phyloP scores from a whole-genome alignment of 129 eudicot species.

The Dittrichia graveolens region DNA sequence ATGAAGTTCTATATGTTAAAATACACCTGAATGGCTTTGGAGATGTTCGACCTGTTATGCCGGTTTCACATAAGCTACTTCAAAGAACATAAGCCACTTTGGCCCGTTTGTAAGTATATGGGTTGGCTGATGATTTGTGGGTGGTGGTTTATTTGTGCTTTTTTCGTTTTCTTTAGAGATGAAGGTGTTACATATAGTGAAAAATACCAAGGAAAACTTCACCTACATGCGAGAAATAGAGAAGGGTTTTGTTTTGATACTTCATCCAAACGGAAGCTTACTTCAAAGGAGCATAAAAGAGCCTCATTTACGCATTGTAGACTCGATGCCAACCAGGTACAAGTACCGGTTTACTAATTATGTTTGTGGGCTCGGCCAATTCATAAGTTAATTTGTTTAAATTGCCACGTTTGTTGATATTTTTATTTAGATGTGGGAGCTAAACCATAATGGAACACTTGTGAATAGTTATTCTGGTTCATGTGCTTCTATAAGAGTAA shows the following conservation, averaged over 20 bases:
- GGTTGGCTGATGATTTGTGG: background rate
- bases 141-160: background rate
- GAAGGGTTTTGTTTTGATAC: constrained; percentile 65
- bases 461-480: constrained; percentile 79
- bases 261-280: constrained; percentile 56
- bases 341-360: background rate
- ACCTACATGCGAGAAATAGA: constrained; percentile 45
- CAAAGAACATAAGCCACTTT: no score
- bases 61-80: no score
- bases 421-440: constrained; percentile 77
- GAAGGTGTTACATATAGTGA: constrained; percentile 39
- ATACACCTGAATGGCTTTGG: no score
- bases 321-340: constrained; percentile 75
- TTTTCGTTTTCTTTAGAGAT: constrained; percentile 44
- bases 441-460: constrained; percentile 68
- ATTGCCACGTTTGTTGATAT: background rate
- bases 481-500: constrained; percentile 60
- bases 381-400: background rate
- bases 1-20: no score
- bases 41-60: no score
- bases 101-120: no score
- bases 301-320: constrained; percentile 70
- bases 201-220: constrained; percentile 46
- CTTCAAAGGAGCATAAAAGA: constrained; percentile 58
- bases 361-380: background rate